These are phyloP conservation scores for Flaveria trinervia DNA, from an alignment of 129 eudicot species.

Conservation along the genomic window DNA sequence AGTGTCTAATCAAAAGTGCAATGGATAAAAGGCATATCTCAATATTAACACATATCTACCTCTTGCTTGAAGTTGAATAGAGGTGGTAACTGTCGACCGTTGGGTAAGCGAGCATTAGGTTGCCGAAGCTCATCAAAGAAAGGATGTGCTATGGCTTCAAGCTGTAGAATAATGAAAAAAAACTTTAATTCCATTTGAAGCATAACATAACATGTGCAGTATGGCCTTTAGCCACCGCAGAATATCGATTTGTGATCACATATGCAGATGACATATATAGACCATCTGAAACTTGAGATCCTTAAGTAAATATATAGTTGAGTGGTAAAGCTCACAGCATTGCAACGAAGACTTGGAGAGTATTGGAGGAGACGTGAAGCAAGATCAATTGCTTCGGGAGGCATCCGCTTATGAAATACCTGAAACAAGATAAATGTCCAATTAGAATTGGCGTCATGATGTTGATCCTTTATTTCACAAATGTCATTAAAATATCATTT, in stretches of 20 bases:
- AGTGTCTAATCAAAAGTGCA: neutral
- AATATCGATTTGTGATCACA: neutral
- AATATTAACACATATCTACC: constrained; percentile 35
- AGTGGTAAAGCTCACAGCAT: constrained; percentile 46
- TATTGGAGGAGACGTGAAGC: constrained; percentile 59
- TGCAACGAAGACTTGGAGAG: constrained; percentile 62
- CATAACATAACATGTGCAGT: constrained; percentile 7
- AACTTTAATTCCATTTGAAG: neutral
- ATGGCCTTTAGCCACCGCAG: neutral
- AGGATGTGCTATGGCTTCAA: constrained; percentile 93
- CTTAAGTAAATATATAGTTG: neutral
- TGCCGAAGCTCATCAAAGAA: constrained; percentile 96
- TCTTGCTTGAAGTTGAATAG: constrained; percentile 91
- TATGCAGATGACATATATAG: neutral
- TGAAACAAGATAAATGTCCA: constrained; percentile 17
- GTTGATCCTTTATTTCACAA: neutral
- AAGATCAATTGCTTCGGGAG: constrained; percentile 67
- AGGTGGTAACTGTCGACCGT: constrained; percentile 82
- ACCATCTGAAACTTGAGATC: neutral
- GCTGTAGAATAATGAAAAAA: constrained; percentile 44
- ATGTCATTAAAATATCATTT: neutral
- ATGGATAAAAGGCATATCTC: neutral
- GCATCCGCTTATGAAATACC: constrained; percentile 63
- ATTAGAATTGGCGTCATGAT: constrained; percentile 7
- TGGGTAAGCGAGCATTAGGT: constrained; percentile 78